Evolutionary conservation across 75 land plant species (phyloP).

Genomic region (Azolla pinnata): DNA sequence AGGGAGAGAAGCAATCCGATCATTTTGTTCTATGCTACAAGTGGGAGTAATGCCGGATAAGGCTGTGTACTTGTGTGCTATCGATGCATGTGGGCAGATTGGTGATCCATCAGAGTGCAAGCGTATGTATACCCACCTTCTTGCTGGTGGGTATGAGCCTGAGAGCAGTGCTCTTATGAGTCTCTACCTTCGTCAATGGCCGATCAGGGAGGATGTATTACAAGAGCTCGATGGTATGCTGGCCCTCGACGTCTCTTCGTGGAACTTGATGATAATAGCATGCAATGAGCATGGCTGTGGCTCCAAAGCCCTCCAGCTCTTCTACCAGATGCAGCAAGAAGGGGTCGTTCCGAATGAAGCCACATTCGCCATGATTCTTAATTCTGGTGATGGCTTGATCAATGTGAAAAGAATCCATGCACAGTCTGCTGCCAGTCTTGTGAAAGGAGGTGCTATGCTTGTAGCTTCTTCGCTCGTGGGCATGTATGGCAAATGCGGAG

Average conservation of each 20-base stretch:
- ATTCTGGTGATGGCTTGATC: not conserved
- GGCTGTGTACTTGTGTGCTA: not conserved
- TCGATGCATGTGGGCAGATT: slow-evolving; percentile 10
- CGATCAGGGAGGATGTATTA: too few species aligned
- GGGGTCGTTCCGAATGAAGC: not conserved
- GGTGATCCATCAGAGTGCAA: too few species aligned
- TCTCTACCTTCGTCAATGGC: too few species aligned
- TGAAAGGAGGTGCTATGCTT: not conserved
- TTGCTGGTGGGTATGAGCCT: too few species aligned
- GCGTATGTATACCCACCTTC: too few species aligned
- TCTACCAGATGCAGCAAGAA: slow-evolving; percentile 13
- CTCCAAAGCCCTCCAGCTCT: slow-evolving; percentile 15
- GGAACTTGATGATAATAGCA: too few species aligned
- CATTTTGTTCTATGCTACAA: not conserved
- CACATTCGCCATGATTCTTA: slow-evolving; percentile 4
- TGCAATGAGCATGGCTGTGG: too few species aligned
- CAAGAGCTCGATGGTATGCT: too few species aligned
- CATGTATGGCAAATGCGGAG: slow-evolving; percentile 2
- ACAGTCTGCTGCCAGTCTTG: slow-evolving; percentile 1
- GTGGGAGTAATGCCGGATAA: slow-evolving; percentile 1
- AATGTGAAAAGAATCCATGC: not conserved
- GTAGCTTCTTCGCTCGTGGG: slow-evolving; percentile 1
- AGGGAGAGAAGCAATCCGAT: not conserved
- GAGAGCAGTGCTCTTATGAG: too few species aligned
- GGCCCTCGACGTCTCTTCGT: too few species aligned